A percentile compares a stretch with the other conserved stretches of the same genome.
Evolutionary conservation across 768 basidiomycete genomes (phyloP).

Genomic region (Mrakia blollopis): DNA sequence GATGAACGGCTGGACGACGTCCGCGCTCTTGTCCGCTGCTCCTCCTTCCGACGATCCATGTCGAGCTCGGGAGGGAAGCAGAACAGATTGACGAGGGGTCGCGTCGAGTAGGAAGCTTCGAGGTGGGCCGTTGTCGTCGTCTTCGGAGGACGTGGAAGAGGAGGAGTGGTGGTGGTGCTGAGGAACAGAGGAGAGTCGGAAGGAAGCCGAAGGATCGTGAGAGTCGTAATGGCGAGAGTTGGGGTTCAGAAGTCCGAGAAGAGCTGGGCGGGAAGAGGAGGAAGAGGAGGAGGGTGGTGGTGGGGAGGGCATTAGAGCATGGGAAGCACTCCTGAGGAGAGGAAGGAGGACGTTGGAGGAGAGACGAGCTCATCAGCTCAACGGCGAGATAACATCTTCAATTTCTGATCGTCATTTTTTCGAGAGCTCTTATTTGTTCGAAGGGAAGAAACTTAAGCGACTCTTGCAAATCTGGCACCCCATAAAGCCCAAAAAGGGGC

Average conservation of each 20-base stretch:
- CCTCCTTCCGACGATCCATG: neutral
- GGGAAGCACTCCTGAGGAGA: too few species aligned
- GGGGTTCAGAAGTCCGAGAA: neutral
- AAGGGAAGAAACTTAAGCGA: too few species aligned
- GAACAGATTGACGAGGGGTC: neutral
- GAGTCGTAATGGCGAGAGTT: slow-evolving; percentile 4
- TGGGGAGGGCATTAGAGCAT: neutral
- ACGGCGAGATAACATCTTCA: too few species aligned
- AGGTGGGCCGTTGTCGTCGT: neutral
- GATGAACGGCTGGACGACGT: neutral
- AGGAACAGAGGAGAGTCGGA: neutral
- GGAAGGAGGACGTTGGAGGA: too few species aligned
- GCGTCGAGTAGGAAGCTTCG: neutral
- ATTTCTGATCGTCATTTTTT: too few species aligned
- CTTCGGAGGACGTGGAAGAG: neutral
- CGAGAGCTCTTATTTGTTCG: too few species aligned
- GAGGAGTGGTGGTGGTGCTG: neutral
- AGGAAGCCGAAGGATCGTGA: neutral
- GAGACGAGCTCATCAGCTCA: too few species aligned
- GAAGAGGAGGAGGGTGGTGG: neutral
- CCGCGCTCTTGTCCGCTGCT: neutral
- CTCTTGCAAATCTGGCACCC: too few species aligned
- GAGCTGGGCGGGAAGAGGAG: slow-evolving; percentile 1
- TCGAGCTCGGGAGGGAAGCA: neutral
- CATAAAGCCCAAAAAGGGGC: too few species aligned